Evolutionary conservation across 2,329 filamentous ascomycete genomes (phyloP), one percentile per base, ranked within the genome.

Genomic region (Tolypocladium cylindrosporum): DNA sequence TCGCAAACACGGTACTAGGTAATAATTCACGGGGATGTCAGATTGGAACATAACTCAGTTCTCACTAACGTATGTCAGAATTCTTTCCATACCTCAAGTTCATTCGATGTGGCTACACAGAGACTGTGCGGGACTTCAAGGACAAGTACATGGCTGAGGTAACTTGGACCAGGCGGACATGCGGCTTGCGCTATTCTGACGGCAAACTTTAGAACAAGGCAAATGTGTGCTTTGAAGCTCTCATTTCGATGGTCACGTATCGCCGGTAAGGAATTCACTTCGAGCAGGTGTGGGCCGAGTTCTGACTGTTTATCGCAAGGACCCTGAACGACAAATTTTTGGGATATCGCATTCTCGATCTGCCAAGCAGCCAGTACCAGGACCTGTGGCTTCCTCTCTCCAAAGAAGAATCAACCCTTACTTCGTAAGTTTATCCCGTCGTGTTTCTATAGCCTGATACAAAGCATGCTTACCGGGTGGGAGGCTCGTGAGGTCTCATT

Each of bases 81-180:
- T 60, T 74, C 2, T 74, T 66, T 6, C 65, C 74, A 0, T 73
- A 74, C 40, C 61, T 73, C 11, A 67, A 63, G 19, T 72, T 74
- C 1, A 64, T 74, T 0, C 59, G 65, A 1, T 68, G 65, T 6
- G 7, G 63, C 0, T 65, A 63, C 2, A 59, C 64, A 0, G 40
- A 56, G 1, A 56, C 2, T 1, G 56, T 48, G 1, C 16, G 21
- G 1, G 1, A 58, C 0, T 72, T 66, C 43, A 56, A 53, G 1
- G 4, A 8, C 0, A 59, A 53, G 6, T 73, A 65, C 24, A 39
- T 66, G 31, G 24, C 16, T 0, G 7, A 57, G 1, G 69, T 66
- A 57, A 58, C 64, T 24, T 31, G 27, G 27, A 31, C 27, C 27
- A 31, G 27, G 27, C 27, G 27, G 27, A 31, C 27, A 31, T 31